Evolutionary conservation across 352 stramenopile species (phyloP), one percentile per base, ranked within the genome.

Genomic region (Phytophthora sansomeana): DNA sequence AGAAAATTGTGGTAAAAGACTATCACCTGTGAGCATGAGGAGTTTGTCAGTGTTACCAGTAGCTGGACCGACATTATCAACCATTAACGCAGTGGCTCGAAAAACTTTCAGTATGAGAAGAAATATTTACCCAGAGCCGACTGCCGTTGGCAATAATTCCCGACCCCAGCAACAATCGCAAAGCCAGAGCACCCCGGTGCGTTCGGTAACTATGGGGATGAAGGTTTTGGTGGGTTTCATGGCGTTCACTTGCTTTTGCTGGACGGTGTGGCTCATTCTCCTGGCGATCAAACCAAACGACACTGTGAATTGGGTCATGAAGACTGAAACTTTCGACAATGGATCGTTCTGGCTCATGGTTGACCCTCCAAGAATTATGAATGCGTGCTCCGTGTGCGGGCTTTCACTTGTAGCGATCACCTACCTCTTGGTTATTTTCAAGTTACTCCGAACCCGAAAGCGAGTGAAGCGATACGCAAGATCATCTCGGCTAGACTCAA

Each of bases 301-400:
- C 11, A 75, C 38, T 0, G 48, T 72, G 14, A 78, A 75, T 36
- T 33, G 10, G 6, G 21, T 73, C 35, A 75, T 75, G 62, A 29
- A 58, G 17, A 78, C 71, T 0, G 13, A 47, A n/a, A 61, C 56
- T 6, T 68, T 70, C 9, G 70, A 78, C 54, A 42, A 64, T n/a
- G 65, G 70, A 1, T 55, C 52, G 0, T 78, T 75, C 39, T 78
- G 71, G 61, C 48, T 63, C 5, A 21, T 78, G 1, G 43, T 47
- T 5, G 48, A 72, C 2, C 43, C 65, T 24, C 8, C 57, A 4
- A 3, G 10, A 13, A 5, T n/a, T 0, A 24, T 71, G 14, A 50
- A 58, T 2, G 41, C 8, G 10, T 3, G 65, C 0, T 48, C 60
- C 14, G 30, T 71, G 2, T 28, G 35, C 8, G 59, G 55, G 1